phyloP scores from a whole-genome alignment of 129 eudicot species.

The Sambucus nigra region DNA sequence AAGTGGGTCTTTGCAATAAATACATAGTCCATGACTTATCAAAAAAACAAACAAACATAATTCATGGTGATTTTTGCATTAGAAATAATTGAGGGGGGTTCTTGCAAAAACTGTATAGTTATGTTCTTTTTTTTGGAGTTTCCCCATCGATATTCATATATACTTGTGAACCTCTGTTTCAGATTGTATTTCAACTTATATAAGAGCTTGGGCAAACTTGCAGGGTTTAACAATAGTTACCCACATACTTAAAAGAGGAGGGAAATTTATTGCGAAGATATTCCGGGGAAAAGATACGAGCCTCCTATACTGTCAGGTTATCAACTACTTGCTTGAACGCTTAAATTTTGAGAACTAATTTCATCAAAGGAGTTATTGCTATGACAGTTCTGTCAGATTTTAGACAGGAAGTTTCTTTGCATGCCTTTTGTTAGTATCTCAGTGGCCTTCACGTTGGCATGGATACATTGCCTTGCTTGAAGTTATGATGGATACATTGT shows the following conservation, averaged over 20 bases:
- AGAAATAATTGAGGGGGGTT: no score
- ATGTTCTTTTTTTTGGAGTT: no score
- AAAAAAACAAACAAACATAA: no score
- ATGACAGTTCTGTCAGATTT: no score
- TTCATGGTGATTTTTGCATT: no score
- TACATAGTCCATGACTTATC: no score
- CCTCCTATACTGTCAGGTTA: slow-evolving; percentile 92
- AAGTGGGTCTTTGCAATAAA: no score
- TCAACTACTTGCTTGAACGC: neutral
- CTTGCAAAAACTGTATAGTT: no score
- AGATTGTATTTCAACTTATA: neutral
- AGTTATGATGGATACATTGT: neutral
- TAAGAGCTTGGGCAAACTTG: slow-evolving; percentile 16
- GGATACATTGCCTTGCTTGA: neutral
- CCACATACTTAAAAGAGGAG: slow-evolving; percentile 83
- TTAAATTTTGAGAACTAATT: neutral
- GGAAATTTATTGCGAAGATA: slow-evolving; percentile 95
- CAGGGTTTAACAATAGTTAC: slow-evolving; percentile 96
- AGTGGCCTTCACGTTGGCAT: neutral
- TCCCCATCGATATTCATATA: neutral
- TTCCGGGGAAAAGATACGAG: slow-evolving; percentile 99
- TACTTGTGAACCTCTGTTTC: slow-evolving; percentile 3
- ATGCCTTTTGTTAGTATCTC: neutral
- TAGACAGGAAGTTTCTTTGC: no score
- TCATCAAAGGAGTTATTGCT: no score